Base-by-base conservation (phyloP, 2,329 filamentous ascomycete genomes). In the Aspergillus viridinutans region DNA sequence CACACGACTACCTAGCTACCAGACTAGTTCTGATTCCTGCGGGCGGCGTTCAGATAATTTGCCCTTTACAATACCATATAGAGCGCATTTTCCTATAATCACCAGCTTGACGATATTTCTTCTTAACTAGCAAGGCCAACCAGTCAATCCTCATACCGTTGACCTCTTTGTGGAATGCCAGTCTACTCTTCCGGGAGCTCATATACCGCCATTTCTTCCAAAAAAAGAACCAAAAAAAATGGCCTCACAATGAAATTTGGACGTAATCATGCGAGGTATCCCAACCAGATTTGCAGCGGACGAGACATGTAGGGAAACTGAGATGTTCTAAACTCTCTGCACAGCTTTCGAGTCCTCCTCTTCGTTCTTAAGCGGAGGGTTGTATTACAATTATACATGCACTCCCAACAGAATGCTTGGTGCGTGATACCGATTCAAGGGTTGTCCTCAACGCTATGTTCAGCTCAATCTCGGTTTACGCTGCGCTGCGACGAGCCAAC, bases 191-290 rank as follows among this genome's bases (percentile, higher is more conserved):
- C 10, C 1, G 29, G 29, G 12, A 29, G 28, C 28, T 29, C 28
- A 29, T 29, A 29, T 32, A 14, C 12, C 29, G 29, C 29, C 29
- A 14, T 32, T 32, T 12, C 12, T 5, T 5, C 29, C 8, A 8
- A 28, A 2, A 28, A 3, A 28, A 9, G 3, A 25, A 26, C n/a
- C n/a, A 26, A 1, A 26, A 26, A 7, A 32, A 32, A 29, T 10
- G 9, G 3, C 8, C 8, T 28, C 86, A 85, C 67, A 86, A 85
- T 73, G 91, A 96, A 72, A 83, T 97, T 4, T 29, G 28, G 12
- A 38, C 86, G 88, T 70, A 88, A 89, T 64, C 97, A 97, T 74
- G 90, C 90, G 64, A 90, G 88, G 70, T 91, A 89, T 2, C 96
- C 97, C 72, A 92, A 97, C 74, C 89, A 92, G 64, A 87, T 89